phyloP scores from a whole-genome alignment of 768 basidiomycete genomes.

The Arthromyces matolae region DNA sequence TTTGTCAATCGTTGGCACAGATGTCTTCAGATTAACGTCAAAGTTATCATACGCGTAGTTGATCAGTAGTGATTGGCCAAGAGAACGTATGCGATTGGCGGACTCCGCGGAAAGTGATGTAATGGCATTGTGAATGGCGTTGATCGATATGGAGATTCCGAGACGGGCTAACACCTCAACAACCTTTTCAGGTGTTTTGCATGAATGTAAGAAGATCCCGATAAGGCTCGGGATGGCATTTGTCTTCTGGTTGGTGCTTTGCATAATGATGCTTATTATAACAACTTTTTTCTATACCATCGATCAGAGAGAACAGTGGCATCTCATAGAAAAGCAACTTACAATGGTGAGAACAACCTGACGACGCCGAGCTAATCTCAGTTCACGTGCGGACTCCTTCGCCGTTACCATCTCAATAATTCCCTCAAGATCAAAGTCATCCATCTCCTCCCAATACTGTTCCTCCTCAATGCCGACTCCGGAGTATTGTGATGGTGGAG shows the following conservation, averaged over 20 bases:
- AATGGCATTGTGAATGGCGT: background rate
- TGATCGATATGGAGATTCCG: slow-evolving; percentile 1
- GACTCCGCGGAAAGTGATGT: slow-evolving; percentile 4
- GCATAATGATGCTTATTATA: background rate
- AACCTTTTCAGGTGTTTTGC: slow-evolving; percentile 3
- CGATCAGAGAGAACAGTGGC: background rate
- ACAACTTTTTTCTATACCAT: slow-evolving; percentile 1
- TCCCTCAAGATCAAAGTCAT: background rate
- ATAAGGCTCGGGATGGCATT: background rate
- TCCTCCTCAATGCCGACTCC: background rate
- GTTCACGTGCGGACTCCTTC: background rate
- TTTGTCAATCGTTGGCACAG: slow-evolving; percentile 18
- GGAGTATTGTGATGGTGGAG: background rate
- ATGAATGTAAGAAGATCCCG: slow-evolving; percentile 4
- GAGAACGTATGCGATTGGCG: background rate
- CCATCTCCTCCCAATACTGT: background rate
- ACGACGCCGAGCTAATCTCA: background rate
- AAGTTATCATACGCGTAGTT: slow-evolving; percentile 24
- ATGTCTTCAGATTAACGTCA: slow-evolving; percentile 21
- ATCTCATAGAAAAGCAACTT: background rate
- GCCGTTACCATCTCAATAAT: background rate
- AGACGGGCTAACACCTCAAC: slow-evolving; percentile 1
- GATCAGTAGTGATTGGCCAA: slow-evolving; percentile 12
- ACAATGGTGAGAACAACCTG: background rate
- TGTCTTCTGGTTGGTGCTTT: slow-evolving; percentile 3